A percentile compares a stretch with the other conserved stretches of the same genome.
Evolutionary conservation across 257 asterid species (phyloP).

Genomic region (Solanum sitiens): DNA sequence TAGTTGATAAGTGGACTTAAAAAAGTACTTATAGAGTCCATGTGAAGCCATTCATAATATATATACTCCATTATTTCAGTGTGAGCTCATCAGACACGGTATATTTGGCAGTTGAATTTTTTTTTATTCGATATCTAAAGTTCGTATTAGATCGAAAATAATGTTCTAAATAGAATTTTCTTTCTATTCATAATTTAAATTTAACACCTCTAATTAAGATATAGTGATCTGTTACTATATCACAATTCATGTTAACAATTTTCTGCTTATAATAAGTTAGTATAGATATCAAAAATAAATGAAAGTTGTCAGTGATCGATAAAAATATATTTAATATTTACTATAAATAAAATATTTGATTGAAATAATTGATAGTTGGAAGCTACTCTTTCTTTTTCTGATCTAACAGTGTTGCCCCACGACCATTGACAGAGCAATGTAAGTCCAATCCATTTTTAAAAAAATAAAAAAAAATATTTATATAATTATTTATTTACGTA

Average conservation of each 20-base stretch:
- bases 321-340: too few species aligned
- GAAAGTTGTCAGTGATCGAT: not conserved
- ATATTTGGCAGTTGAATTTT: not conserved
- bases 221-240: too few species aligned
- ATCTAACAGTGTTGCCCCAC: not conserved
- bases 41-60: not conserved
- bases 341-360: not conserved
- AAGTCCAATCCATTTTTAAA: not conserved
- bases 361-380: not conserved
- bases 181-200: too few species aligned
- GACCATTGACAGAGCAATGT: not conserved
- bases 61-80: not conserved
- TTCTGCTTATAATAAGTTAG: too few species aligned
- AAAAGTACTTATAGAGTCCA: not conserved
- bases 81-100: not conserved
- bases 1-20: not conserved
- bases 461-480: not conserved
- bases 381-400: not conserved
- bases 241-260: fast-evolving
- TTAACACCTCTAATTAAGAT: too few species aligned
- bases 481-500: not conserved
- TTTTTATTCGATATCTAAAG: fast-evolving
- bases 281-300: not conserved
- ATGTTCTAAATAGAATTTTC: too few species aligned
- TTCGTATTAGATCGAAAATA: too few species aligned